phyloP scores from a whole-genome alignment of 306 rosid genomes.

The Corylus heterophylla region DNA sequence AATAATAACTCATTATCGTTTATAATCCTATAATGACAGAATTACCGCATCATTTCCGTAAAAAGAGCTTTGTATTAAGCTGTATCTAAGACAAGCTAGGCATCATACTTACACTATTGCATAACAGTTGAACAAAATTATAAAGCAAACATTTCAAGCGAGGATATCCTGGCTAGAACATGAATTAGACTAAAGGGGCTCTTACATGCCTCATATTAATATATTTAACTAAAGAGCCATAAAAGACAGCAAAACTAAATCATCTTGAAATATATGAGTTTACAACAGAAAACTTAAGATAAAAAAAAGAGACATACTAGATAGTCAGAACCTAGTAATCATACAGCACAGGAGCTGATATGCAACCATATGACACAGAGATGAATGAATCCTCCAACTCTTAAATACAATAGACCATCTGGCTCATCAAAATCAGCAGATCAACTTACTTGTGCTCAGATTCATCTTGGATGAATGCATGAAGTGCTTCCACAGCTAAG shows the following conservation, averaged over 20 bases:
- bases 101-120: background rate
- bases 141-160: background rate
- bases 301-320: background rate
- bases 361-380: background rate
- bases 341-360: background rate
- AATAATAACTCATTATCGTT: background rate
- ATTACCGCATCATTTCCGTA: background rate
- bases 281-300: background rate
- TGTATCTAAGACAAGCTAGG: background rate
- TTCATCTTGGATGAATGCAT: slow-evolving; percentile 97
- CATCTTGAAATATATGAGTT: background rate
- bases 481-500: slow-evolving; percentile 97
- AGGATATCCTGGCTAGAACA: background rate
- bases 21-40: background rate
- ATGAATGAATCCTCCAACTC: background rate
- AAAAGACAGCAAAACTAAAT: background rate
- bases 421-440: slow-evolving; percentile 4
- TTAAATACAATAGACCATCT: background rate
- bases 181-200: background rate
- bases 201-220: background rate
- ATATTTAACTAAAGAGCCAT: background rate
- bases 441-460: slow-evolving; percentile 98
- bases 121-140: background rate
- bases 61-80: background rate
- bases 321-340: background rate